Conservation (phyloP, 306 rosid species). For the Canavalia ensiformis region DNA sequence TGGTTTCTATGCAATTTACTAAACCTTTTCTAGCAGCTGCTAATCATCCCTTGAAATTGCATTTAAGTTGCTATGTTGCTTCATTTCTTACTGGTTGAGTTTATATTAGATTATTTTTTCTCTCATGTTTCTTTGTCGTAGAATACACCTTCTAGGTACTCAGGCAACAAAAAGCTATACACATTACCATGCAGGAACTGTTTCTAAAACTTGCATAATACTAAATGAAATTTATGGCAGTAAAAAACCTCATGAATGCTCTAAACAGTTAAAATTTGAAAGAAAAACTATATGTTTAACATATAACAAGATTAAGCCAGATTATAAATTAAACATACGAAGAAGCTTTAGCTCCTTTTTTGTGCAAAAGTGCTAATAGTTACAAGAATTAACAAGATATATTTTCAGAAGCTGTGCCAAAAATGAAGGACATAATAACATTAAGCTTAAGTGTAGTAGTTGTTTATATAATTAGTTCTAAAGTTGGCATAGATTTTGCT, state of each 20-base stretch:
- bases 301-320: constrained; percentile 2
- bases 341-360: neutral
- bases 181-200: neutral
- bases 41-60: too few relatives aligned
- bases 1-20: too few relatives aligned
- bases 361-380: constrained; percentile 14
- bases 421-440: constrained; percentile 33
- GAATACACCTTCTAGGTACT: neutral
- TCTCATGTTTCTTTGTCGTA: neutral
- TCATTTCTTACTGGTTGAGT: too few relatives aligned
- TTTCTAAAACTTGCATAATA: too few relatives aligned
- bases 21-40: too few relatives aligned
- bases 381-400: constrained; percentile 9
- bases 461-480: constrained; percentile 31
- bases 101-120: too few relatives aligned
- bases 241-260: neutral
- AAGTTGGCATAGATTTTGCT: constrained; percentile 23
- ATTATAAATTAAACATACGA: constrained; percentile 41
- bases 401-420: constrained; percentile 18
- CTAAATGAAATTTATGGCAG: too few relatives aligned
- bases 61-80: too few relatives aligned
- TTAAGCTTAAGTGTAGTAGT: constrained; percentile 13
- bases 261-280: constrained; percentile 16
- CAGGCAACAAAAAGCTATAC: constrained; percentile 30
- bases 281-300: constrained; percentile 27